phyloP scores from a whole-genome alignment of 1,139 yeast genomes.

The Blastobotrys persicus region DNA sequence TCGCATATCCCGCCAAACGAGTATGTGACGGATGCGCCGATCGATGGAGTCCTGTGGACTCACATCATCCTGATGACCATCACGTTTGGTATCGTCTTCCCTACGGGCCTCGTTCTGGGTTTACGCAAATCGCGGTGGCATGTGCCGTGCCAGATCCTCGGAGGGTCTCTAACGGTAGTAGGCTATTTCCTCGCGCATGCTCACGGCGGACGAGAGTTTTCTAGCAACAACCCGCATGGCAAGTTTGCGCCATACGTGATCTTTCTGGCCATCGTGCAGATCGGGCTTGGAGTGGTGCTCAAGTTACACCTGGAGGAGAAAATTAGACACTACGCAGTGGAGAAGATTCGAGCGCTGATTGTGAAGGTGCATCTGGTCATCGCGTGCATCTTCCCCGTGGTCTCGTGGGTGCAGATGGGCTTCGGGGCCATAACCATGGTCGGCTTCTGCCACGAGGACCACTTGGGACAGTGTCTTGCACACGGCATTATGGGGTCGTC shows the following conservation, averaged over 20 bases:
- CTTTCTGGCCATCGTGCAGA: conserved; percentile 32
- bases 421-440: conserved; percentile 80
- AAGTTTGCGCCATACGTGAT: conserved; percentile 35
- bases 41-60: conserved; percentile 33
- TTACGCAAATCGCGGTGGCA: conserved; percentile 40
- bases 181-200: conserved; percentile 43
- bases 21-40: conserved; percentile 25
- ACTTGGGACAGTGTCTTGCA: conserved; percentile 92
- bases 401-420: conserved; percentile 64
- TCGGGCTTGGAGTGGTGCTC: conserved; percentile 36
- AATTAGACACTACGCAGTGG: conserved; percentile 23
- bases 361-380: conserved; percentile 38
- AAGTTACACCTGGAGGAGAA: conserved; percentile 39
- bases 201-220: conserved; percentile 39
- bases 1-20: conserved; percentile 27
- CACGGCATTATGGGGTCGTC: conserved; percentile 97
- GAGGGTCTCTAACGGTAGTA: conserved; percentile 36
- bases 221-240: conserved; percentile 35
- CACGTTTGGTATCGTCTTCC: conserved; percentile 43
- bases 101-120: conserved; percentile 43
- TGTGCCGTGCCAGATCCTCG: conserved; percentile 40
- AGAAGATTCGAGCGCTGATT: conserved; percentile 33
- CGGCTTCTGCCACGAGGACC: conserved; percentile 73
- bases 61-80: conserved; percentile 40
- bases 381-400: conserved; percentile 40